These are phyloP conservation scores for Coleophoma cylindrospora DNA, from an alignment of 2,329 filamentous ascomycete genomes.

Conservation along the genomic window DNA sequence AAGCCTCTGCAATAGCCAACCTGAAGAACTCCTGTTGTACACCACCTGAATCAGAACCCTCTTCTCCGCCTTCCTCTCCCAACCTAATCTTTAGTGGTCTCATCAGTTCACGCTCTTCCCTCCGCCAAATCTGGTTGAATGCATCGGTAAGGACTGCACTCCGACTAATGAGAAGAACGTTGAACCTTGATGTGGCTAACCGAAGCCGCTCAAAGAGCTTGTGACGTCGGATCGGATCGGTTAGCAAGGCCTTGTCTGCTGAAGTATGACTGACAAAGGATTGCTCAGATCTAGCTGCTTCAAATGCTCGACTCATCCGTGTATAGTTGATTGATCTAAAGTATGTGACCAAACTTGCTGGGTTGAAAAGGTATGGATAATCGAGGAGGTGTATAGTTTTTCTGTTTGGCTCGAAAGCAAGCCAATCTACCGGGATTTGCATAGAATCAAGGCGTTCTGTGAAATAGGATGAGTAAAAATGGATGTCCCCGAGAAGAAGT, in stretches of 20 bases:
- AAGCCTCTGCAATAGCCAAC: conserved; percentile 71
- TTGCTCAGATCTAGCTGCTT: conserved; percentile 57
- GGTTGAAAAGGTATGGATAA: conserved; percentile 74
- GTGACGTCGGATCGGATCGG: conserved; percentile 52
- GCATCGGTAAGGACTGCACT: conserved; percentile 65
- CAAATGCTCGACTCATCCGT: conserved; percentile 75
- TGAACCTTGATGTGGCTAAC: conserved; percentile 63
- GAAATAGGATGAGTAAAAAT: conserved; percentile 73
- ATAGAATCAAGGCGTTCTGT: conserved; percentile 71
- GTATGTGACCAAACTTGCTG: conserved; percentile 69
- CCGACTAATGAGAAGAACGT: conserved; percentile 65
- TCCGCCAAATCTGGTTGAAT: conserved; percentile 85
- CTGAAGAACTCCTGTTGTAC: conserved; percentile 97
- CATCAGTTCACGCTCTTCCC: conserved; percentile 75
- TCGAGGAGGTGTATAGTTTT: conserved; percentile 71
- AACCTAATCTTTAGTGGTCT: conserved; percentile 85
- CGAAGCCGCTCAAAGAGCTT: conserved; percentile 59
- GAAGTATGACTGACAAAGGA: conserved; percentile 49
- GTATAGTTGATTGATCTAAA: conserved; percentile 87
- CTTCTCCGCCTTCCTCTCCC: conserved; percentile 75
- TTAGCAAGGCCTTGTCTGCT: conserved; percentile 48
- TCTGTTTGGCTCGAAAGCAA: conserved; percentile 53
- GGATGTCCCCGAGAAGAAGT: conserved; percentile 59
- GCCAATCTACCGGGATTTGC: conserved; percentile 69
- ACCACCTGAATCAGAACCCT: conserved; percentile 88